Conservation (phyloP, 345 rosid genomes). For the Sisymbrium irio region DNA sequence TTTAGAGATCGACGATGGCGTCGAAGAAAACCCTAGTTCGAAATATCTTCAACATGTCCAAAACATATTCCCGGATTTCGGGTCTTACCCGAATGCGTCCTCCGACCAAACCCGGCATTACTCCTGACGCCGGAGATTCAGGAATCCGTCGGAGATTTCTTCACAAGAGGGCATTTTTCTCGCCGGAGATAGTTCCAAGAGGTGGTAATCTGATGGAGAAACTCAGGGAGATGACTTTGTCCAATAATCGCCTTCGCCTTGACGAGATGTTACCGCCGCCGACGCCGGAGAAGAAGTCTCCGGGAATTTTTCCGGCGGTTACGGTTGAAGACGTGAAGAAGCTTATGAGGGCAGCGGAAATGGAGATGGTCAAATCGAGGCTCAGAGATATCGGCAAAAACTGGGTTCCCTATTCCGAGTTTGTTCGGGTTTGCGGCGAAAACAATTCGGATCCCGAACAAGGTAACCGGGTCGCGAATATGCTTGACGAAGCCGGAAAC, state of each 20-base stretch:
- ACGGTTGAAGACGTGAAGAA: constrained; percentile 77
- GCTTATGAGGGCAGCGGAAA: constrained; percentile 66
- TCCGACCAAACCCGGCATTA: constrained; percentile 37
- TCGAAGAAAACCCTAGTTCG: constrained; percentile 64
- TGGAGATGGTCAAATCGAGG: constrained; percentile 70
- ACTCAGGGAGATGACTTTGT: constrained; percentile 47
- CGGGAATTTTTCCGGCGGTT: constrained; percentile 31
- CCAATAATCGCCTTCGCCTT: constrained; percentile 54
- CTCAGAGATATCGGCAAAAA: constrained; percentile 50
- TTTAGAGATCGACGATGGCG: constrained; percentile 46
- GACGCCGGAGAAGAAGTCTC: constrained; percentile 15
- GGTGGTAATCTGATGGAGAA: constrained; percentile 55
- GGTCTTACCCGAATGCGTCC: constrained; percentile 38
- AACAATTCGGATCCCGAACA: constrained; percentile 58
- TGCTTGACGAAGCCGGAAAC: constrained; percentile 73
- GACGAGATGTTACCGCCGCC: constrained; percentile 51
- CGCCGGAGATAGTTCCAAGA: constrained; percentile 41
- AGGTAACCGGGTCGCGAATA: constrained; percentile 55
- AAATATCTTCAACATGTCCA: constrained; percentile 58
- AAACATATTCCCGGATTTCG: constrained; percentile 39
- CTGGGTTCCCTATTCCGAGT: constrained; percentile 69
- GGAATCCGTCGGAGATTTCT: constrained; percentile 63
- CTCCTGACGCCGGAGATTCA: constrained; percentile 62
- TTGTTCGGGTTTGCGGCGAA: constrained; percentile 61
- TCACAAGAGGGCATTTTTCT: constrained; percentile 49